Base-by-base conservation (phyloP, 352 stramenopile species). In the Phytophthora pisi region DNA sequence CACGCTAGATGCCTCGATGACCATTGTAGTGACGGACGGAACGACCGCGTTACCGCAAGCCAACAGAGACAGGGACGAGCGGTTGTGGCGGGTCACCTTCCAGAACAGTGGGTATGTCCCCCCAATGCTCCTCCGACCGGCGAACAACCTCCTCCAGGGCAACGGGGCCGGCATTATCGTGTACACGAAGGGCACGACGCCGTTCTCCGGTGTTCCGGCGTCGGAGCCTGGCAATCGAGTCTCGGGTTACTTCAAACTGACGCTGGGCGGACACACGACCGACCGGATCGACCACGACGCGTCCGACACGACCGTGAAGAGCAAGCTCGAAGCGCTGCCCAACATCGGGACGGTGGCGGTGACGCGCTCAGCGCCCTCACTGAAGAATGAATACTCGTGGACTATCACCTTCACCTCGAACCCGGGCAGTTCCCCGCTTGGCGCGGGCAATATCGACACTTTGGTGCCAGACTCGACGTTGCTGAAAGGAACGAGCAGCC, bases 301-400 rank as follows among this genome's bases (percentile, higher is more conserved):
- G 7, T 96, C 93, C 1, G 91, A 98, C 47, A 94, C 91, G 49
- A 96, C 89, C 0, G 74, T 99, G 49, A 97, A 98, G 69, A 84
- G 77, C 38, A 79, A 80, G 40, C 70, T 99, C 1, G 92, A 99
- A 72, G 81, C 78, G n/a, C 75, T 99, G 20, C 90, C 93, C 1
- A 99, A 98, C 65, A 69, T 99, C 24, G 96, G 95, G 5, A 88
- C 78, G 3, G 96, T 99, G 1, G 66, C 77, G 23, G 97, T 99
- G 11, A 74, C 72, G 31, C 91, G 93, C 4, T 84, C 69, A 1
- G 84, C 84, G 0, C 96, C 96, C 8, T 91, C 91, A 2, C 73
- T 97, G 11, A 92, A 95, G 52, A 89, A 87, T 40, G 89, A 94
- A 51, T 99, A 98, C 63, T 79, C 80, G 15, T 99, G 97, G 97